Percentiles rank a stretch among this genome's conserved stretches.
phyloP scores from a whole-genome alignment of 768 basidiomycete species.

The Collybiopsis confluens region DNA sequence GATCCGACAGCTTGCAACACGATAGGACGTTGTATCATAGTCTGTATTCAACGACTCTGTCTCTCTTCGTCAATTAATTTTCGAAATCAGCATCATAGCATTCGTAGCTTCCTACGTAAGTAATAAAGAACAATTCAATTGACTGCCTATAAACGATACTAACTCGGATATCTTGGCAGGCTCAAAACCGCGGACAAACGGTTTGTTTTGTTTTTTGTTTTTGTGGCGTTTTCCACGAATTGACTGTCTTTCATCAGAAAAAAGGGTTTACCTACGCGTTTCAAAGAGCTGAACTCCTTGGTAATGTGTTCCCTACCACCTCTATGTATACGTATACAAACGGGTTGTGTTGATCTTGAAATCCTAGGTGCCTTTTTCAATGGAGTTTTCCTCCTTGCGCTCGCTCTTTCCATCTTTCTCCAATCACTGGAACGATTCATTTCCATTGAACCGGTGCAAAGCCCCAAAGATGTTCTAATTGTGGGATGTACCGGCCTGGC shows the following conservation, averaged over 20 bases:
- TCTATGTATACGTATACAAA: too few relatives aligned
- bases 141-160: not conserved
- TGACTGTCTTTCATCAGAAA: too few relatives aligned
- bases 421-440: constrained; percentile 54
- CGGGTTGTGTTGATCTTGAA: too few relatives aligned
- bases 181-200: constrained; percentile 40
- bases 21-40: constrained; percentile 51
- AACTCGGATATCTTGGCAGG: constrained; percentile 21
- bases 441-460: constrained; percentile 28
- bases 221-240: too few relatives aligned
- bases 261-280: constrained; percentile 51
- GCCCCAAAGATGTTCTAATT: constrained; percentile 23
- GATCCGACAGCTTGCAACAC: not conserved
- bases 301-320: constrained; percentile 31
- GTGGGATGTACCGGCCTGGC: constrained; percentile 44
- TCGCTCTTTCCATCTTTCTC: constrained; percentile 49
- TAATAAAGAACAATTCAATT: not conserved
- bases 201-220: constrained; percentile 28
- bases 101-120: constrained; percentile 43
- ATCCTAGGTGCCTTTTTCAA: constrained; percentile 55
- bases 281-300: constrained; percentile 52
- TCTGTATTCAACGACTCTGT: constrained; percentile 19
- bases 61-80: not conserved
- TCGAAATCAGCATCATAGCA: constrained; percentile 33
- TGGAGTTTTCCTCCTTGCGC: constrained; percentile 47